Conservation (phyloP, 345 rosid species). For the Toxicodendron radicans region DNA sequence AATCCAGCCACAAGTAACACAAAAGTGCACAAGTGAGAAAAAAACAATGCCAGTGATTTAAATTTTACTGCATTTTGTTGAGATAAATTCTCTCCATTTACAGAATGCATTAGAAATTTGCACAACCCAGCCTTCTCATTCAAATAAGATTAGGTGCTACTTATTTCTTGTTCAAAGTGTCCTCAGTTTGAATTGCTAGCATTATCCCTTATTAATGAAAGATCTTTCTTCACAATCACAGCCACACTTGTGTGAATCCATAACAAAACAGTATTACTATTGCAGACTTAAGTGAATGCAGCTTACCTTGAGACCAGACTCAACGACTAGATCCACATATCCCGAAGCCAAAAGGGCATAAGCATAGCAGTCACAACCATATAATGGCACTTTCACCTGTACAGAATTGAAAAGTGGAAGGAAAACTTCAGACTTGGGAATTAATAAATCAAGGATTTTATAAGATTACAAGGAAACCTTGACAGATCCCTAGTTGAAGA, state of each 20-base stretch:
- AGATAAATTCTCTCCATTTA: background rate
- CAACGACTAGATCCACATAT: slow-evolving; percentile 88
- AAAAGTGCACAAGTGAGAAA: background rate
- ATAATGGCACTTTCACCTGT: slow-evolving; percentile 87
- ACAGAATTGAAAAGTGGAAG: slow-evolving; percentile 10
- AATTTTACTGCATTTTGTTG: background rate
- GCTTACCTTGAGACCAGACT: slow-evolving; percentile 87
- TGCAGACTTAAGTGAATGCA: background rate
- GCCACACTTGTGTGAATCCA: too few species aligned
- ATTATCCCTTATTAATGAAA: background rate
- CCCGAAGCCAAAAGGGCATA: slow-evolving; percentile 97
- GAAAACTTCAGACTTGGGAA: background rate
- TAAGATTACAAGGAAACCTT: too few species aligned
- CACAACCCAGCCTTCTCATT: background rate
- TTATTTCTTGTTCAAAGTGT: background rate
- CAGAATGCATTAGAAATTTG: background rate
- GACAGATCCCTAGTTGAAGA: background rate
- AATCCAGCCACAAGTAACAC: background rate
- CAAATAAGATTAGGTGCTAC: background rate
- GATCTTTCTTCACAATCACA: too few species aligned
- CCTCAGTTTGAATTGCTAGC: background rate
- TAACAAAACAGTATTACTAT: too few species aligned
- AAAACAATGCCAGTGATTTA: background rate
- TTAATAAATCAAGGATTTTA: background rate
- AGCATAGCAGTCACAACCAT: slow-evolving; percentile 98